phyloP scores from a whole-genome alignment of 805 yeast species.

The Dipodascus geniculatus region DNA sequence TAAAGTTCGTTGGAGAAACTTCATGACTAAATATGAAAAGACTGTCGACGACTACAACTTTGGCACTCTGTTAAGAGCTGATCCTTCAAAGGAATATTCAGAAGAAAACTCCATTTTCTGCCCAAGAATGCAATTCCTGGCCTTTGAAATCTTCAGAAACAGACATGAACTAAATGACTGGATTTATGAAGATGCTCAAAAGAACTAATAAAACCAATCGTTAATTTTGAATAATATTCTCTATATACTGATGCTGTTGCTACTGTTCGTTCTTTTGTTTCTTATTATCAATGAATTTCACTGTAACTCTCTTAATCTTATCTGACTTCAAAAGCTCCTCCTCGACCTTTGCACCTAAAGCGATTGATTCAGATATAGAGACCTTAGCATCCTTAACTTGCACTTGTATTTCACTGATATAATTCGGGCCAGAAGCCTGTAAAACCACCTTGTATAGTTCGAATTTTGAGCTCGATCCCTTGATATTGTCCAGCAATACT shows the following conservation, averaged over 20 bases:
- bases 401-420: conserved; percentile 6
- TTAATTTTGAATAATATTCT: neutral
- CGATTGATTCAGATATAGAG: conserved; percentile 6
- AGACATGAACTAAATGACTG: conserved; percentile 86
- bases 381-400: neutral
- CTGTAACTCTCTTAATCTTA: conserved; percentile 6
- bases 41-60: conserved; percentile 82
- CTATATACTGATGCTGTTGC: neutral
- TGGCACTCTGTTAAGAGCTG: conserved; percentile 83
- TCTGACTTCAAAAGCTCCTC: conserved; percentile 6
- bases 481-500: conserved; percentile 6
- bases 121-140: conserved; percentile 89
- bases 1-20: conserved; percentile 85
- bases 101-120: conserved; percentile 78
- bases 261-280: neutral
- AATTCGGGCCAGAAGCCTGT: conserved; percentile 18
- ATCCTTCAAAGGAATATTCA: conserved; percentile 58
- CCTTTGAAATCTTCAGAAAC: conserved; percentile 90
- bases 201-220: neutral
- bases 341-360: conserved; percentile 3
- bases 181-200: conserved; percentile 35
- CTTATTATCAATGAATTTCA: conserved; percentile 1
- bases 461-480: conserved; percentile 5
- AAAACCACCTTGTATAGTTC: conserved; percentile 9
- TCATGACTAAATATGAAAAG: conserved; percentile 71